Conservation (phyloP, 2,329 filamentous ascomycete genomes). For the Phyllosticta citribraziliensis region DNA sequence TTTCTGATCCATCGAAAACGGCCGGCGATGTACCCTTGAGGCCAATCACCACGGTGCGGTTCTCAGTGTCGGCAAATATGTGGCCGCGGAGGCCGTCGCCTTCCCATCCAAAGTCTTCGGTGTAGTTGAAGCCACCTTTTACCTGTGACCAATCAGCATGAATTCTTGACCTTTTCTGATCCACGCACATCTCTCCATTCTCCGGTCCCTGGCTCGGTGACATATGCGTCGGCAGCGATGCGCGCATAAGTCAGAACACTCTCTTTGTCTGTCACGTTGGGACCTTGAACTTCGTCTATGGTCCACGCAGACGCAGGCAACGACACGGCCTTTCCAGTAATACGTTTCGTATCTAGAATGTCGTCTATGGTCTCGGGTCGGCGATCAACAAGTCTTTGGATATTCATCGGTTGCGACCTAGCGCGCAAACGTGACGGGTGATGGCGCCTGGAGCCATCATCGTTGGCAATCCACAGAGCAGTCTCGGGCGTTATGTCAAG, state of each 20-base stretch:
- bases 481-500: constrained; percentile 59
- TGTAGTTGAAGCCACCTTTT: constrained; percentile 70
- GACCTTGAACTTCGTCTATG: constrained; percentile 65
- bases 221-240: constrained; percentile 86
- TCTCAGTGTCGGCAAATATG: constrained; percentile 77
- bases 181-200: constrained; percentile 59
- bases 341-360: constrained; percentile 62
- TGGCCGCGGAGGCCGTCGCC: constrained; percentile 82
- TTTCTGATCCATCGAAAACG: constrained; percentile 92
- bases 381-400: constrained; percentile 74
- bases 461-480: constrained; percentile 54
- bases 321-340: constrained; percentile 55
- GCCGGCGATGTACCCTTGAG: constrained; percentile 80
- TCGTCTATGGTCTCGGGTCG: constrained; percentile 66
- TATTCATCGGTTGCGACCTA: constrained; percentile 56
- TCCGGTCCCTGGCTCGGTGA: constrained; percentile 56
- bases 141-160: neutral
- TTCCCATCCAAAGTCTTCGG: constrained; percentile 87
- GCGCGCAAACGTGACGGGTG: constrained; percentile 38
- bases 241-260: constrained; percentile 76
- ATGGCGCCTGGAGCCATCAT: constrained; percentile 30
- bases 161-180: constrained; percentile 25
- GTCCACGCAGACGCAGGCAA: constrained; percentile 64
- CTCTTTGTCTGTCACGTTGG: constrained; percentile 75
- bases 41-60: constrained; percentile 81